A percentile compares a stretch with the other conserved stretches of the same genome.
phyloP scores from a whole-genome alignment of 1,284 basidiomycete genomes.

The Boletus mariae region DNA sequence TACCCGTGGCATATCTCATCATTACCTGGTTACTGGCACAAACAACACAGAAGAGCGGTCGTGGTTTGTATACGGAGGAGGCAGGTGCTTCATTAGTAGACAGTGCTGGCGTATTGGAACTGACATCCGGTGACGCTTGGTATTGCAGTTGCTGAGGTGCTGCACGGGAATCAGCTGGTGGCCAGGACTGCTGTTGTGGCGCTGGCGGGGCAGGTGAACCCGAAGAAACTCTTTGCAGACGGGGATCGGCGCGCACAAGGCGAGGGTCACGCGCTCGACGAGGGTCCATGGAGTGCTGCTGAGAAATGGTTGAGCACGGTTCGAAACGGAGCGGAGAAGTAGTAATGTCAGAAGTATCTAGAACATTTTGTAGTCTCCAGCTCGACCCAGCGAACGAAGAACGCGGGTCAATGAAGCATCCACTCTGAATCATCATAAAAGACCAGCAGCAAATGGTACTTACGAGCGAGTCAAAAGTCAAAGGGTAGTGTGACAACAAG shows the following conservation, averaged over 20 bases:
- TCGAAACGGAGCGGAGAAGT: conserved; percentile 1
- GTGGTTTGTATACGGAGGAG: conserved; percentile 46
- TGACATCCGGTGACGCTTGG: conserved; percentile 14
- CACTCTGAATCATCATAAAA: conserved; percentile 81
- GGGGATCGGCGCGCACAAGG: conserved; percentile 63
- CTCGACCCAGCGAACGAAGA: conserved; percentile 48
- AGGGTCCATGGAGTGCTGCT: conserved; percentile 59
- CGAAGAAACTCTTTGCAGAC: conserved; percentile 51
- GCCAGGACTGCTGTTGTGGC: conserved; percentile 38
- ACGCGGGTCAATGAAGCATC: conserved; percentile 70
- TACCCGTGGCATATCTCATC: conserved; percentile 8
- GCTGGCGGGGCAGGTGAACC: conserved; percentile 40
- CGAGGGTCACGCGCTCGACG: conserved; percentile 75
- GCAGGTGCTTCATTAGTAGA: conserved; percentile 11
- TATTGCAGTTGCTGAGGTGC: conserved; percentile 17
- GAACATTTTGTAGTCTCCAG: conserved; percentile 74
- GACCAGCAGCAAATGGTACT: conserved; percentile 10
- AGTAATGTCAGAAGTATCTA: conserved; percentile 78
- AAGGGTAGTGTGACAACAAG: conserved; percentile 17
- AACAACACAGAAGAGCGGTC: conserved; percentile 93
- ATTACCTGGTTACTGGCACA: conserved; percentile 95
- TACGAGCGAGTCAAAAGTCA: conserved; percentile 7
- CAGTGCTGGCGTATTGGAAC: conserved; percentile 5
- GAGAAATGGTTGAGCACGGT: conserved; percentile 14
- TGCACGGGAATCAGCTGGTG: conserved; percentile 17